Evolutionary conservation across 2,329 filamentous ascomycete species (phyloP).

Genomic region (Ceratocystis huliohia): DNA sequence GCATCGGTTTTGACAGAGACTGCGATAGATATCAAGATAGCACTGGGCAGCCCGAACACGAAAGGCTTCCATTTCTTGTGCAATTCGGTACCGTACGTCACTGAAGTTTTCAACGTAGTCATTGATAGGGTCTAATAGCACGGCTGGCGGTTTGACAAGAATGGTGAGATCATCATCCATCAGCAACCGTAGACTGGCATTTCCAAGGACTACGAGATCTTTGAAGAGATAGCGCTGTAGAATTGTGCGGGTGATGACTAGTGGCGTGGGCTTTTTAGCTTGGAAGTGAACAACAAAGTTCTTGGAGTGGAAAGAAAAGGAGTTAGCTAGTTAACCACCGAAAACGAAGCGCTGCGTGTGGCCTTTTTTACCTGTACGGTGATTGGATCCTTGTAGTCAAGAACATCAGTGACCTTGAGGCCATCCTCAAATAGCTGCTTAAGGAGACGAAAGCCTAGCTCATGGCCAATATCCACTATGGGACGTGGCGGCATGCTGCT

Average conservation of each 20-base stretch:
- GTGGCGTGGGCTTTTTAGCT: conserved; percentile 66
- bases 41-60: conserved; percentile 50
- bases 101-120: conserved; percentile 63
- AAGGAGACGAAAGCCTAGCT: conserved; percentile 58
- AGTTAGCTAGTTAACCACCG: not conserved
- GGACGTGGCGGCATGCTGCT: conserved; percentile 89
- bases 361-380: conserved; percentile 48
- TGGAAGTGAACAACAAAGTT: conserved; percentile 65
- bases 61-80: conserved; percentile 59
- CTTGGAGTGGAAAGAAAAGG: conserved; percentile 29
- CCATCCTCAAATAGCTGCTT: conserved; percentile 60
- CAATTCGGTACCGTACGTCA: conserved; percentile 61
- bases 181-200: conserved; percentile 57
- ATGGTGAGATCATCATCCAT: conserved; percentile 72
- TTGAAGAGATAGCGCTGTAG: conserved; percentile 65
- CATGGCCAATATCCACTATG: conserved; percentile 64
- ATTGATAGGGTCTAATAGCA: conserved; percentile 58
- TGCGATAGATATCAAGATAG: conserved; percentile 72
- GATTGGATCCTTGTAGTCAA: conserved; percentile 55
- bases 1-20: conserved; percentile 80
- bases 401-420: conserved; percentile 51
- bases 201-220: conserved; percentile 55
- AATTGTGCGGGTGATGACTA: conserved; percentile 70
- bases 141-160: conserved; percentile 57
- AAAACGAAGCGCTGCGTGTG: conserved; percentile 20